Evolutionary conservation across 1,284 basidiomycete species (phyloP), one percentile per base, ranked within the genome.

Genomic region (Trichosporon faecale): DNA sequence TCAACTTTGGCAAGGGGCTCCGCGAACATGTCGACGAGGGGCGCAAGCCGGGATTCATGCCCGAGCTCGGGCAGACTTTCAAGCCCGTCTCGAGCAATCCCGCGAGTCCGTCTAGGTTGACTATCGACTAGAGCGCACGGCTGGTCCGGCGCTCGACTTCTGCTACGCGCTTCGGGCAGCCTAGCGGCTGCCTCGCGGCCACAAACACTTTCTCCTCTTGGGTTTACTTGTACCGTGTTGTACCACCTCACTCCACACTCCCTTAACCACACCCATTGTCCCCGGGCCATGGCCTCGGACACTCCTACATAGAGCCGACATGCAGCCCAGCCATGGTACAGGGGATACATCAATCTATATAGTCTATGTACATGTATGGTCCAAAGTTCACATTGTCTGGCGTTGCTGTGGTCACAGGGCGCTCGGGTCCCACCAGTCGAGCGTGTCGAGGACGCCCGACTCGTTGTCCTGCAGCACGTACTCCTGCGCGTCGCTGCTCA

Each of bases 1-100:
- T 65, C 49, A 79, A 82, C 72, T 84, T 85, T 66, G 79, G 77
- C 23, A 78, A 78, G 68, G 83, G 82, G 1, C 75, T 84, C 57
- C 81, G 82, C 66, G 70, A 77, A 37, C 79, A 55, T 49, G 66
- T 67, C 57, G 29, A 61, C 21, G 18, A 40, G 21, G 44, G 64
- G 16, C 55, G 44, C 46, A 66, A 60, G 57, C 63, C 35, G 16
- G 12, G 61, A 25, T 21, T 14, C 46, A 2, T 27, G n/a, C 57
- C 60, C 40, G 68, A 65, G 29, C 25, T 69, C 33, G 64, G 16
- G 5, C 55, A 23, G 1, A 23, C 46, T 1, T 61, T 61, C 29
- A 31, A n/a, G 27, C 57, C 57, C 18, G 57, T 61, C 29, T 18
- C 16, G 29, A n/a, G 16, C 29, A 61, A 61, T 18, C 57, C 57